Conservation (phyloP, 2,329 filamentous ascomycete genomes). For the Pseudocercospora macadamiae region DNA sequence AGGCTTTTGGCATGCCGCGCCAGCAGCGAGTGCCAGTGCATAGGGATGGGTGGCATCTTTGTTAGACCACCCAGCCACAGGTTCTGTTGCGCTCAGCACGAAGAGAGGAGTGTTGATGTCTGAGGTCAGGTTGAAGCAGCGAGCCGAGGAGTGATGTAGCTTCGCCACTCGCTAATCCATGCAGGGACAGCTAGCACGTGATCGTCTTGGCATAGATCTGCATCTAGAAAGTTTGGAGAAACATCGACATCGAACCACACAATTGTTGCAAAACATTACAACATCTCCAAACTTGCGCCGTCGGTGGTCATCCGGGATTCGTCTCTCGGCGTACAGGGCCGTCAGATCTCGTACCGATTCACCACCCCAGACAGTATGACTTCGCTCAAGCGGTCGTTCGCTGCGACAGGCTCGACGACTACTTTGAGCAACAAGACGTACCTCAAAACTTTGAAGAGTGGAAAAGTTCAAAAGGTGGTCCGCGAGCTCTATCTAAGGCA, state of each 20-base stretch:
- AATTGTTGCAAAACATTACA: no score
- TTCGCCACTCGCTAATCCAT: background rate
- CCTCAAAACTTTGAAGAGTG: constrained; percentile 89
- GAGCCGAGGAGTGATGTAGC: background rate
- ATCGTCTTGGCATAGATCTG: no score
- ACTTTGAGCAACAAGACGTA: constrained; percentile 90
- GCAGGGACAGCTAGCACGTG: background rate
- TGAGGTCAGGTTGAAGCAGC: background rate
- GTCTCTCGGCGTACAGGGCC: no score
- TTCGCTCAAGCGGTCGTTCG: constrained; percentile 62
- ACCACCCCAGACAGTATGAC: constrained; percentile 57
- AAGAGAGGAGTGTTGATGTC: constrained; percentile 16
- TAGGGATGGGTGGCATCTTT: constrained; percentile 41
- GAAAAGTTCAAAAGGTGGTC: constrained; percentile 98
- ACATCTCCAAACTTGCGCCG: no score
- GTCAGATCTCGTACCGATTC: no score
- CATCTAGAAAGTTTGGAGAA: no score
- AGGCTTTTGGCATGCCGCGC: constrained; percentile 39
- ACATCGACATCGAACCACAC: no score
- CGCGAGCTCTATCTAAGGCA: constrained; percentile 92
- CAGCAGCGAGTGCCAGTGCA: constrained; percentile 41
- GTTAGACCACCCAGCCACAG: background rate
- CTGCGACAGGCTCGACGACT: constrained; percentile 64
- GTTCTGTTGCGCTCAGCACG: constrained; percentile 20
- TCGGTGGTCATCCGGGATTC: no score